These are phyloP conservation scores for Puccinia coronata DNA, from an alignment of 1,284 basidiomycete genomes.

Conservation along the genomic window DNA sequence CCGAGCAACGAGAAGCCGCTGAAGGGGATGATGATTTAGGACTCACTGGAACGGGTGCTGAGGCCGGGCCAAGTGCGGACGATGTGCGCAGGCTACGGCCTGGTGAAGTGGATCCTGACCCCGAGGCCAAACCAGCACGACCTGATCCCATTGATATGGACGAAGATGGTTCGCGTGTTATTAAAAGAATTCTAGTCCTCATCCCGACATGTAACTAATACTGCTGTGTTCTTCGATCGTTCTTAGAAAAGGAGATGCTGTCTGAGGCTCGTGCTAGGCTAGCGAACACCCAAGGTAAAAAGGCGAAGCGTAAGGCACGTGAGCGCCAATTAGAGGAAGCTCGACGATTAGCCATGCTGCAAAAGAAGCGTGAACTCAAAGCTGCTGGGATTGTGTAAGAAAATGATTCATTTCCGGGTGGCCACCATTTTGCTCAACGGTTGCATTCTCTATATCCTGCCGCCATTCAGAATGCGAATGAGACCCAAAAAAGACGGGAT, in stretches of 20 bases:
- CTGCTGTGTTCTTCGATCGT: background rate
- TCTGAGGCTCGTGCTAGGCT: slow-evolving; percentile 96
- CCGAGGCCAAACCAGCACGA: slow-evolving; percentile 94
- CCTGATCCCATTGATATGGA: slow-evolving; percentile 99
- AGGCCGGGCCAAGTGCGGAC: slow-evolving; percentile 82
- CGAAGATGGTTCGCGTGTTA: slow-evolving; percentile 73
- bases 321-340: slow-evolving; percentile 97
- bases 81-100: slow-evolving; percentile 85
- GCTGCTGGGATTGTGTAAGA: slow-evolving; percentile 93
- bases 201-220: background rate
- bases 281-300: slow-evolving; percentile 99
- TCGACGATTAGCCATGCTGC: slow-evolving; percentile 84
- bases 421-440: slow-evolving; percentile 3
- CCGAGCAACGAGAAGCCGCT: slow-evolving; percentile 70
- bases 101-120: slow-evolving; percentile 98
- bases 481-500: slow-evolving; percentile 95
- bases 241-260: slow-evolving; percentile 96
- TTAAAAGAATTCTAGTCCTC: background rate
- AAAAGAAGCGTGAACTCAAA: slow-evolving; percentile 97
- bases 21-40: slow-evolving; percentile 85
- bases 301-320: slow-evolving; percentile 96
- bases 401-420: slow-evolving; percentile 4
- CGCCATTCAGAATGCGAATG: slow-evolving; percentile 62
- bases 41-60: slow-evolving; percentile 70
- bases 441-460: slow-evolving; percentile 7